Conservation (phyloP, 2,329 filamentous ascomycete genomes). For the Scolecobasidium constrictum region DNA sequence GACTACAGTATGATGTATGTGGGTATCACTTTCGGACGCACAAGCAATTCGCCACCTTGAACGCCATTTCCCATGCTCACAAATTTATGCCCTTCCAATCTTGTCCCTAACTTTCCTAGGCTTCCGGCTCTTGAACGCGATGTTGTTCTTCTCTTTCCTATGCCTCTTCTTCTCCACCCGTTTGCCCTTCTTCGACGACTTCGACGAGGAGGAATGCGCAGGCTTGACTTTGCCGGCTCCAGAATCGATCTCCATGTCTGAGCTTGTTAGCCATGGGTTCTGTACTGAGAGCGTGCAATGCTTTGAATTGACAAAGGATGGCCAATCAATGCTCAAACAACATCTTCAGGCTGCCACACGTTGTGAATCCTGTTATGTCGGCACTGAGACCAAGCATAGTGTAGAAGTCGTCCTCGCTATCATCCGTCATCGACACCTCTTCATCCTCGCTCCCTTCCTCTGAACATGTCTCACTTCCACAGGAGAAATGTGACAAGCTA, state of each 20-base stretch:
- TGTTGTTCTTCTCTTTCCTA: constrained; percentile 9
- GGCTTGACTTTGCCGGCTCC: neutral
- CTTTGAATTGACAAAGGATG: constrained; percentile 6
- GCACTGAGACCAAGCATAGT: constrained; percentile 5
- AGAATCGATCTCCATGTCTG: constrained; percentile 9
- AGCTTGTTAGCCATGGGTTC: neutral
- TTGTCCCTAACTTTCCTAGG: constrained; percentile 2
- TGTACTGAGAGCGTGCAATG: neutral
- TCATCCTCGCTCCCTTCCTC: too few relatives aligned
- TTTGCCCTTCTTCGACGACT: neutral
- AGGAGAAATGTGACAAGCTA: too few relatives aligned
- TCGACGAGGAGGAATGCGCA: neutral
- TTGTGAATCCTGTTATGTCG: constrained; percentile 4
- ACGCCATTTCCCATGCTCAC: too few relatives aligned
- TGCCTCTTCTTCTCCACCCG: constrained; percentile 7
- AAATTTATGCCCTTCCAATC: neutral
- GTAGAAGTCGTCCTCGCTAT: constrained; percentile 7
- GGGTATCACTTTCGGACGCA: too few relatives aligned
- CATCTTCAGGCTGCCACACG: constrained; percentile 3
- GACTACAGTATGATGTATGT: too few relatives aligned
- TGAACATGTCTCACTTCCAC: too few relatives aligned
- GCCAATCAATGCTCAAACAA: neutral
- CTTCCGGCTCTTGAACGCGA: constrained; percentile 3
- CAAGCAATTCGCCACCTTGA: too few relatives aligned
- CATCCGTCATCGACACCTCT: too few relatives aligned